Conservation (phyloP, 768 basidiomycete genomes). For the Astraeus odoratus region DNA sequence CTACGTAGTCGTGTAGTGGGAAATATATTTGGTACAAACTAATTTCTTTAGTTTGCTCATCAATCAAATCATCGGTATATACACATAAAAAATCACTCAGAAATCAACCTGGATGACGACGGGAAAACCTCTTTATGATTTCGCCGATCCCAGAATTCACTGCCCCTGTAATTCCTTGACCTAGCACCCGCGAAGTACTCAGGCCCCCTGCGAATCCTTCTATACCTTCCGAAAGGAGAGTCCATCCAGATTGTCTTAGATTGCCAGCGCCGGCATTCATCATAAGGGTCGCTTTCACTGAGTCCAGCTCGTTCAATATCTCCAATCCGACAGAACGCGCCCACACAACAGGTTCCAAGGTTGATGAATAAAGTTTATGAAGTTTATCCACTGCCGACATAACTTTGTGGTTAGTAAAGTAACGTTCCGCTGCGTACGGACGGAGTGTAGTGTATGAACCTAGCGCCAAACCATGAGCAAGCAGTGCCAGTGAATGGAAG, state of each 20-base stretch:
- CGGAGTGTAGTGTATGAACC: conserved; percentile 70
- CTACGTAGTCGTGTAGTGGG: too few relatives aligned
- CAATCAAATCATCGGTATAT: not conserved
- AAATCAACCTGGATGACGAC: not conserved
- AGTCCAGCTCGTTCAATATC: conserved; percentile 82
- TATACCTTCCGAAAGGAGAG: conserved; percentile 34
- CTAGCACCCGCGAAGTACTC: conserved; percentile 25
- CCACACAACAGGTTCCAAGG: conserved; percentile 71
- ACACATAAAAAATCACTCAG: not conserved
- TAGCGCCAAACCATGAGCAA: conserved; percentile 18
- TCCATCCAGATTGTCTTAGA: conserved; percentile 25
- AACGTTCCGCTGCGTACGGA: conserved; percentile 75
- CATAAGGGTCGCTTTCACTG: conserved; percentile 81
- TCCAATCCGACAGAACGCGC: conserved; percentile 83
- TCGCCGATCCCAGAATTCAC: conserved; percentile 25
- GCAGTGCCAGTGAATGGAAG: not conserved
- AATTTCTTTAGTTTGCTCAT: too few relatives aligned
- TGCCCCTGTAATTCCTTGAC: conserved; percentile 19
- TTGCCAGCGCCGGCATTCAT: conserved; percentile 55
- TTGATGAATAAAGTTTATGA: conserved; percentile 75
- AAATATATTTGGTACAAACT: too few relatives aligned
- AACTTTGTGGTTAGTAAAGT: conserved; percentile 79
- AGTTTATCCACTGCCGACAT: conserved; percentile 86
- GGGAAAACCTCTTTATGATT: conserved; percentile 13
- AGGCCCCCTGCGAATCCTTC: conserved; percentile 35